Percentiles rank a stretch among this genome's conserved stretches.
Conservation (phyloP, 1,284 basidiomycete species). For the Lentinula novae-zelandiae region DNA sequence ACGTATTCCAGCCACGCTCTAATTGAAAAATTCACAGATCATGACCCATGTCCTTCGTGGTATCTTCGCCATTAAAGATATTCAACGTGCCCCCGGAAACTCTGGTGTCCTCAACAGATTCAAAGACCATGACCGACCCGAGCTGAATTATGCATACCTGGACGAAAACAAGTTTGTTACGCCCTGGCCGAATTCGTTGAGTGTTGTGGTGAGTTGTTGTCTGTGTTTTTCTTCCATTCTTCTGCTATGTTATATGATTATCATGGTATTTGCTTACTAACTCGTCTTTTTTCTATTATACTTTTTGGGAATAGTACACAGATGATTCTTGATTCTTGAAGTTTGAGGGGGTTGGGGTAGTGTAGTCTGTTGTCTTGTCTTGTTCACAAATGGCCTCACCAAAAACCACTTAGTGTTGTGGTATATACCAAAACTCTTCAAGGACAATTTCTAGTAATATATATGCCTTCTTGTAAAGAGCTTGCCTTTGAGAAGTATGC, state of each 20-base stretch:
- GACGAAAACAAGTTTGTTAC: conserved; percentile 36
- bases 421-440: too few relatives aligned
- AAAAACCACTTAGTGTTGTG: too few relatives aligned
- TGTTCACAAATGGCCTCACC: too few relatives aligned
- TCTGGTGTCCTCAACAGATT: conserved; percentile 48
- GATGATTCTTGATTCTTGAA: neutral
- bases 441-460: too few relatives aligned
- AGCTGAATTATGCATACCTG: conserved; percentile 43
- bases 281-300: too few relatives aligned
- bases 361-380: too few relatives aligned
- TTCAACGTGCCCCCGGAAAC: conserved; percentile 49
- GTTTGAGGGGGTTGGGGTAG: too few relatives aligned
- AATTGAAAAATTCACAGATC: conserved; percentile 24
- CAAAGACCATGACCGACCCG: conserved; percentile 26
- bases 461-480: too few relatives aligned
- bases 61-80: conserved; percentile 44
- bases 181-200: conserved; percentile 52
- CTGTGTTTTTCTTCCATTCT: too few relatives aligned
- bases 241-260: too few relatives aligned
- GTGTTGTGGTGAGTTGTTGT: conserved; percentile 33
- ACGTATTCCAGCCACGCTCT: neutral
- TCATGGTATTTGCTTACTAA: too few relatives aligned
- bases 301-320: neutral
- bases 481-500: too few relatives aligned
- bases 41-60: conserved; percentile 44